phyloP scores from a whole-genome alignment of 2,329 filamentous ascomycete species.

The Aspergillus pseudoglaucus region DNA sequence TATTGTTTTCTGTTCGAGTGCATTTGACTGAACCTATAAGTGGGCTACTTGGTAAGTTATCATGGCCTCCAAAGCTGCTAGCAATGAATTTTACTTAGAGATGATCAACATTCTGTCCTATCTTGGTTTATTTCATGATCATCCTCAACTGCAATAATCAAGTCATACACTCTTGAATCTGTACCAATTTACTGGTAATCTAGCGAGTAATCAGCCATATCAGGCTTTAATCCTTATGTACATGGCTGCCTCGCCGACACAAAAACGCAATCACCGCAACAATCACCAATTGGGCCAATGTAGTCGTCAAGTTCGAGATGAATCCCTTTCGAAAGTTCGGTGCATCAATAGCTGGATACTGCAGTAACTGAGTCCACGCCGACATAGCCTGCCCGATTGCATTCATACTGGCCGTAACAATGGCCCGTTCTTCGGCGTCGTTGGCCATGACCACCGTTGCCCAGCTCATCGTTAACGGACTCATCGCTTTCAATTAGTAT shows the following conservation, averaged over 20 bases:
- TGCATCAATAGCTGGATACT: conserved; percentile 32
- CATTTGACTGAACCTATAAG: no score
- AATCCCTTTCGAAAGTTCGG: conserved; percentile 22
- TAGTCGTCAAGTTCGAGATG: background rate
- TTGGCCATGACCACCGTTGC: conserved; percentile 33
- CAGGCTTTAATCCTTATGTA: no score
- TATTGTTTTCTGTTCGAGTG: no score
- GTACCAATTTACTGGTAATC: no score
- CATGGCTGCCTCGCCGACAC: background rate
- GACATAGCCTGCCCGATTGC: conserved; percentile 39
- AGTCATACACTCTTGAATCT: no score
- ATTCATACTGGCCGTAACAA: conserved; percentile 41
- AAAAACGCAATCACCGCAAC: background rate
- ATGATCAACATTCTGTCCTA: no score
- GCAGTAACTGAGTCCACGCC: conserved; percentile 35
- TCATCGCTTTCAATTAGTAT: conserved; percentile 10
- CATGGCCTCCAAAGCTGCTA: no score
- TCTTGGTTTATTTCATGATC: no score
- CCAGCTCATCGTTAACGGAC: conserved; percentile 36
- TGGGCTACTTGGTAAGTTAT: no score
- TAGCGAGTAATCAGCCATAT: no score
- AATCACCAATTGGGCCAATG: background rate
- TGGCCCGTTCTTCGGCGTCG: conserved; percentile 37
- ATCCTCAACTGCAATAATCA: no score
- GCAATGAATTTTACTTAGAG: no score